Evolutionary conservation across 2,329 filamentous ascomycete species (phyloP), one percentile per base, ranked within the genome.

Genomic region (Myriosclerotinia duriaeana): DNA sequence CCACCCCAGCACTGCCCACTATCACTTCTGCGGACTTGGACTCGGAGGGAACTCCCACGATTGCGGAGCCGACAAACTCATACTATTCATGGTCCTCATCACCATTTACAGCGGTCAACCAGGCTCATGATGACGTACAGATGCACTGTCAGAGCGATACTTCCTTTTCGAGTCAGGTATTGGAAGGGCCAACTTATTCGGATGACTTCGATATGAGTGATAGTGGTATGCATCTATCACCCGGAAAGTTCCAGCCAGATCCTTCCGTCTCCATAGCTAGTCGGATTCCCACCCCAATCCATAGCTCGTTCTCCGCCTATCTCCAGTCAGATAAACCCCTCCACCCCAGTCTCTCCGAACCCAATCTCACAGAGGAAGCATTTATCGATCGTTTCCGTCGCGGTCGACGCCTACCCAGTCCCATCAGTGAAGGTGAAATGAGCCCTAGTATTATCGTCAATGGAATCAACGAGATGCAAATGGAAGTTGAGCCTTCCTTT

Each of bases 201-300:
- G 72, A 76, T 50, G 76, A 77, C 48, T 70, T 74, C 59, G 74
- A 77, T 38, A 77, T 77, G 75, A 68, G 67, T 6, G 76, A 77
- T 63, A 66, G 71, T 14, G 30, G 34, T 14, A 67, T 72, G 30
- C 73, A 73, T 54, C 69, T 74, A 30, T 73, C 71, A 8, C 75
- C 74, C n/a, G 73, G 72, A 1, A 59, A 71, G 14, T 75, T 74
- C 53, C 73, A 74, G 46, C 70, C 67, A 22, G 73, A 77, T 56
- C 64, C 70, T n/a, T 69, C 74, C n/a, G 55, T 69, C 30, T 73
- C 65, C 36, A 68, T 74, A n/a, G 66, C 70, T 5, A 71, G 71
- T 17, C 73, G 76, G 22, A 75, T 77, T 42, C 75, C 76, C 15
- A 77, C 76, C 9, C 76, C 76, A 46, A 77, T 77, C 50, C 72